A percentile compares a stretch with the other conserved stretches of the same genome.
Evolutionary conservation across 2,329 filamentous ascomycete species (phyloP).

Genomic region (Corinectria fuckeliana): DNA sequence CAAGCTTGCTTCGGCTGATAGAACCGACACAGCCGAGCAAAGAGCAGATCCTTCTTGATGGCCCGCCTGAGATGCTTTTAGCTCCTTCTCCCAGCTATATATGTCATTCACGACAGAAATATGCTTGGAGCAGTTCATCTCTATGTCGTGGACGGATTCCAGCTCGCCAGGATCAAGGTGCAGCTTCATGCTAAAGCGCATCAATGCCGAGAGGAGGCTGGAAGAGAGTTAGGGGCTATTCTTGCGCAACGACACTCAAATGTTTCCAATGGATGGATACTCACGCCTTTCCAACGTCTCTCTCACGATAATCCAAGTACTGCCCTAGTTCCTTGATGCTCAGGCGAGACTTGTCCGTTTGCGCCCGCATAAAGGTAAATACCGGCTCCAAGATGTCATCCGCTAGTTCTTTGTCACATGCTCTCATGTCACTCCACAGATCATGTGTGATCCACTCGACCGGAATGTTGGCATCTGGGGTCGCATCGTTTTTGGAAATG

Average conservation of each 20-base stretch:
- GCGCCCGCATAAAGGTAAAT: slow-evolving; percentile 50
- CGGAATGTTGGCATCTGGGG: slow-evolving; percentile 27
- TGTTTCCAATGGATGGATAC: slow-evolving; percentile 15
- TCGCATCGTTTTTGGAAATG: neutral
- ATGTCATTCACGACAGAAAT: slow-evolving; percentile 52
- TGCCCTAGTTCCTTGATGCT: slow-evolving; percentile 36
- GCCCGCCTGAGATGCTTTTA: neutral
- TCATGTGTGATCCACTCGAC: slow-evolving; percentile 48
- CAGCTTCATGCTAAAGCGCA: slow-evolving; percentile 47
- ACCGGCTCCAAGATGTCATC: slow-evolving; percentile 46
- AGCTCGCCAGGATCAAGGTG: slow-evolving; percentile 39
- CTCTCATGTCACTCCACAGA: slow-evolving; percentile 49
- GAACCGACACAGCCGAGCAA: too few species aligned
- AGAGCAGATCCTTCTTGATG: too few species aligned
- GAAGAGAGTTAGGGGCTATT: neutral
- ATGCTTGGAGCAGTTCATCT: slow-evolving; percentile 46
- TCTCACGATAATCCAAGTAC: slow-evolving; percentile 48
- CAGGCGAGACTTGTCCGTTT: slow-evolving; percentile 43
- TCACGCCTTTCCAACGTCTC: slow-evolving; percentile 51
- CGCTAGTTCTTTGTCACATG: slow-evolving; percentile 43
- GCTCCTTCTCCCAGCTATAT: slow-evolving; percentile 49
- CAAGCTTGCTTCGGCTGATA: too few species aligned
- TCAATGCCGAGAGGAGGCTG: slow-evolving; percentile 44
- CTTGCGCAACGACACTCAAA: too few species aligned
- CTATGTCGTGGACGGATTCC: slow-evolving; percentile 29